Evolutionary conservation across 768 basidiomycete species (phyloP).

Genomic region (Lyophyllum semitale): DNA sequence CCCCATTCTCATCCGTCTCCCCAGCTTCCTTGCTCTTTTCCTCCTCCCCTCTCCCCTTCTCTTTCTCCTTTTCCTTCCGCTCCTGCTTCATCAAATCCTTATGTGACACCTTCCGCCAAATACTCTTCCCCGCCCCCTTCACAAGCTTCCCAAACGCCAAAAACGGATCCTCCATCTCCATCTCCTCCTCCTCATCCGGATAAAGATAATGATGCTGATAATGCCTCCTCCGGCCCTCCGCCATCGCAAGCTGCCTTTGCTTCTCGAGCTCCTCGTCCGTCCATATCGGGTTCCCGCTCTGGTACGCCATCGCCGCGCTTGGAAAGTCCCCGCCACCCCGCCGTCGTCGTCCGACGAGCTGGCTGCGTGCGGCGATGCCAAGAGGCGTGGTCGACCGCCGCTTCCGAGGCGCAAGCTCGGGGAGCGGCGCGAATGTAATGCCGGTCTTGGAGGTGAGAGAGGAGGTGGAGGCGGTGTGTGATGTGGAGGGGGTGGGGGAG

Average conservation of each 20-base stretch:
- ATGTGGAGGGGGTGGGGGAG: conserved; percentile 50
- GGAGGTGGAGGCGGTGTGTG: conserved; percentile 35
- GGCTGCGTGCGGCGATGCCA: conserved; percentile 53
- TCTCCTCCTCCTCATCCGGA: conserved; percentile 19
- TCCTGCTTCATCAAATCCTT: conserved; percentile 30
- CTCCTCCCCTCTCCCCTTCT: conserved; percentile 15
- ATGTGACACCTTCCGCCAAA: conserved; percentile 52
- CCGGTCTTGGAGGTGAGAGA: conserved; percentile 31
- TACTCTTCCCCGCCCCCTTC: conserved; percentile 48
- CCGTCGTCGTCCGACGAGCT: conserved; percentile 37
- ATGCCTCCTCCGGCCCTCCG: conserved; percentile 19
- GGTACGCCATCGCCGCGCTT: neutral
- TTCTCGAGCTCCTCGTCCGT: conserved; percentile 40
- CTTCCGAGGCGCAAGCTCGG: conserved; percentile 49
- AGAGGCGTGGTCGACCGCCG: conserved; percentile 51
- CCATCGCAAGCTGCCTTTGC: conserved; percentile 25
- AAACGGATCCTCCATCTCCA: conserved; percentile 47
- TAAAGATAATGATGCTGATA: conserved; percentile 14
- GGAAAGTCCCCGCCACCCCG: neutral
- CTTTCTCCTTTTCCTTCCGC: conserved; percentile 15
- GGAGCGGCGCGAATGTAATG: conserved; percentile 64
- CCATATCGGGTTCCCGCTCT: conserved; percentile 30
- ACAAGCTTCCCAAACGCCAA: conserved; percentile 50
- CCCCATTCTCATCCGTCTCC: conserved; percentile 1
- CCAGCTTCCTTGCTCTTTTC: neutral